Evolutionary conservation across 495 filamentous ascomycete genomes (phyloP), one percentile per base, ranked within the genome.

Genomic region (Tuber indicum): DNA sequence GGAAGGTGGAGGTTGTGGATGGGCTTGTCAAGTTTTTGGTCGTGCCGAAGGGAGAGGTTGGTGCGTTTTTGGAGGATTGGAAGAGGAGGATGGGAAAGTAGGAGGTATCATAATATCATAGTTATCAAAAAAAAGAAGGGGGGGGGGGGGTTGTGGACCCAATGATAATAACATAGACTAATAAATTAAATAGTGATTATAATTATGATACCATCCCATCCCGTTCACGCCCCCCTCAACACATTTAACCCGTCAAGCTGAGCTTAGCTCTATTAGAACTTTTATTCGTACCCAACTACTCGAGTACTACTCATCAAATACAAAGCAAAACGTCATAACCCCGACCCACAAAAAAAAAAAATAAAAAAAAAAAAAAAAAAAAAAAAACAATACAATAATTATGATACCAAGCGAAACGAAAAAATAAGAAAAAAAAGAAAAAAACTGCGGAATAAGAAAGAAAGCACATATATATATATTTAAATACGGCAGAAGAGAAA

Each of bases 1-100:
- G 92, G n/a, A 94, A 92, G 79, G 89, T 94, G 7, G 93, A 96
- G 85, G 87, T 98, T 42, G 89, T 96, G 70, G 96, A 99, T 87
- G 92, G 92, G 72, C 82, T 98, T 78, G 89, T 98, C 14, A 90
- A 86, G 84, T 87, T 98, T 14, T 91, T 92, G 79, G 89, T 98
- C 12, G 88, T 99, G 44, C 94, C 94, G 0, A 90, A 87, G 81
- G 82, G 82, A 10, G 90, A 89, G 85, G 91, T 89, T 2, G 86
- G 85, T 46, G 86, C 83, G n/a, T 99, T 93, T 88, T 90, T 98
- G 45, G 87, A 88, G 75, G 93, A 96, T 75, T 94, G 93, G 85
- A 98, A 96, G 86, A 87, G 83, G 77, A 66, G 58, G 58, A 66
- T 66, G 58, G 58, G 58, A 26, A 62, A 62, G 52, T 62, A 26